A percentile compares a stretch with the other conserved stretches of the same genome.
Conservation (phyloP, 2,329 filamentous ascomycete genomes). For the Xylaria sp. region DNA sequence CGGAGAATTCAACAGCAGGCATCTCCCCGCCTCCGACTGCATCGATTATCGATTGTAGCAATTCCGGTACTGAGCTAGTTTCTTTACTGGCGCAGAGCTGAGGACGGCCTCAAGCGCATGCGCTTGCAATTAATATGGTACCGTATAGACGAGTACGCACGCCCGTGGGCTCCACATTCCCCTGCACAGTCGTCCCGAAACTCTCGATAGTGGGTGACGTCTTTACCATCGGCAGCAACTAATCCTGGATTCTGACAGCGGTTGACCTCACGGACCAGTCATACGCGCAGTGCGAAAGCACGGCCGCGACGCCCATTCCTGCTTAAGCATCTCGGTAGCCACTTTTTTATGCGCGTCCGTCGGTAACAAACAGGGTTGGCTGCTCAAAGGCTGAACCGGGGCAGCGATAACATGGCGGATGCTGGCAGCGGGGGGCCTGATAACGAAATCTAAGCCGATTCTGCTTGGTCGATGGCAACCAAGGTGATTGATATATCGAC, state of each 20-base stretch:
- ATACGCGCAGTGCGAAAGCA: conserved; percentile 21
- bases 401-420: conserved; percentile 1
- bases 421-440: conserved; percentile 1
- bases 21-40: conserved; percentile 53
- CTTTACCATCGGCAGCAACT: background rate
- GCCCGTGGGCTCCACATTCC: background rate
- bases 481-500: background rate
- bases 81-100: conserved; percentile 41
- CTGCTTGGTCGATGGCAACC: background rate
- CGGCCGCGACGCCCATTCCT: conserved; percentile 21
- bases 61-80: conserved; percentile 33
- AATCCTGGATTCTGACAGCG: conserved; percentile 5
- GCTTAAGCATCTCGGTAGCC: conserved; percentile 8
- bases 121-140: conserved; percentile 47
- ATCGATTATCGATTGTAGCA: no score
- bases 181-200: background rate
- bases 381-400: background rate
- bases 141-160: conserved; percentile 19
- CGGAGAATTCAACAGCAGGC: conserved; percentile 54
- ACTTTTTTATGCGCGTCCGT: background rate
- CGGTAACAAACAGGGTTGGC: background rate
- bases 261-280: conserved; percentile 17
- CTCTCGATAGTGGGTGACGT: background rate
- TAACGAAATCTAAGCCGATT: background rate
- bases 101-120: conserved; percentile 48